Conservation (phyloP, 116 monocot species). For the Posidonia oceanica region DNA sequence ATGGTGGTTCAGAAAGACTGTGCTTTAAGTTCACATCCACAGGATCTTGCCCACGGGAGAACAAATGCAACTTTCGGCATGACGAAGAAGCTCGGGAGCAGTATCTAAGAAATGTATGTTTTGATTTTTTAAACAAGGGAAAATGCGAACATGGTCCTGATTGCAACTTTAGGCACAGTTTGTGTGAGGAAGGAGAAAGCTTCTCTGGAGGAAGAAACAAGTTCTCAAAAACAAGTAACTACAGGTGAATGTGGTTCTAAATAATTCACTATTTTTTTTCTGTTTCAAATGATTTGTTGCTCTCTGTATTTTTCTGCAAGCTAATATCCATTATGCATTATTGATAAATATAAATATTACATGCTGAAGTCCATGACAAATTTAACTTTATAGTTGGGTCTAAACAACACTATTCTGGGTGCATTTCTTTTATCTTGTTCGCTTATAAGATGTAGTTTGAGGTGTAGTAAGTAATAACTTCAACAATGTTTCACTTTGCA, state of each 20-base stretch:
- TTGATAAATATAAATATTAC: too few relatives aligned
- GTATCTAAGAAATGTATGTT: constrained; percentile 83
- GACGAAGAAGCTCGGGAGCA: constrained; percentile 62
- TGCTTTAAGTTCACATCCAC: constrained; percentile 88
- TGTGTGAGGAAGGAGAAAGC: constrained; percentile 42
- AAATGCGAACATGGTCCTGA: constrained; percentile 79
- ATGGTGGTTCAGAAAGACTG: constrained; percentile 28
- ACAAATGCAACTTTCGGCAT: constrained; percentile 67
- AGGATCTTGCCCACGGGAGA: constrained; percentile 58
- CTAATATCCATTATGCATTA: too few relatives aligned
- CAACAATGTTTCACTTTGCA: constrained; percentile 7
- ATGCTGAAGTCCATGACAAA: too few relatives aligned
- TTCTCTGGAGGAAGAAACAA: constrained; percentile 13
- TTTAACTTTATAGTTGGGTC: too few relatives aligned
- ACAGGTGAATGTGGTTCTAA: background rate
- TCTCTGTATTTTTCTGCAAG: too few relatives aligned
- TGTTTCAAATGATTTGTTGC: too few relatives aligned
- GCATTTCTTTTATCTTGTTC: background rate
- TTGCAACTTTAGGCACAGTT: constrained; percentile 68
- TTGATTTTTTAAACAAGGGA: constrained; percentile 97
- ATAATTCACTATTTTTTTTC: too few relatives aligned
- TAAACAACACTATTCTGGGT: too few relatives aligned
- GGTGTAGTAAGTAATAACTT: background rate
- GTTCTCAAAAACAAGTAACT: background rate
- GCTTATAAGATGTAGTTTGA: background rate